Evolutionary conservation across 345 rosid species (phyloP).

Genomic region (Arabis alpina): DNA sequence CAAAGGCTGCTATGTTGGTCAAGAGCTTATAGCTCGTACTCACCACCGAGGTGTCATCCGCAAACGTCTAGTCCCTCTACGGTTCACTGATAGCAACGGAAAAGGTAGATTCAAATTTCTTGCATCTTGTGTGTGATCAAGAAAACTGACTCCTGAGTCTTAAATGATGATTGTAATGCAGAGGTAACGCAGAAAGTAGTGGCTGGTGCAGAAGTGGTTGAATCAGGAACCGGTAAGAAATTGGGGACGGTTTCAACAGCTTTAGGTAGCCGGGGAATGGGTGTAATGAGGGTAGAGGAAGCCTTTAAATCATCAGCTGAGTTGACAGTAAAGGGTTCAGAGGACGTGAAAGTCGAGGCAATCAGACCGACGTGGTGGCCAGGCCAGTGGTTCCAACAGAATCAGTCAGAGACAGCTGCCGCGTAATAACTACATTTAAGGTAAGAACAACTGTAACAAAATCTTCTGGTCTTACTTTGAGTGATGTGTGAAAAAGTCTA

Average conservation of each 20-base stretch:
- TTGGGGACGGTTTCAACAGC: conserved; percentile 72
- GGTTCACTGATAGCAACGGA: conserved; percentile 57
- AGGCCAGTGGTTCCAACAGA: conserved; percentile 63
- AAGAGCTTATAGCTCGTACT: conserved; percentile 93
- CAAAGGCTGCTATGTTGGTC: conserved; percentile 96
- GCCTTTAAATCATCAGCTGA: conserved; percentile 54
- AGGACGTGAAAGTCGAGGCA: conserved; percentile 66
- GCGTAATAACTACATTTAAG: conserved; percentile 42
- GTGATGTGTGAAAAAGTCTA: neutral
- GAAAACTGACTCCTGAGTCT: neutral
- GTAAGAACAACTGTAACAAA: neutral
- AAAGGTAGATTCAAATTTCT: conserved; percentile 49
- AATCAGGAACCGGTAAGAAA: conserved; percentile 64
- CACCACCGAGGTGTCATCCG: conserved; percentile 88
- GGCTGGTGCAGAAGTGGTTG: conserved; percentile 69
- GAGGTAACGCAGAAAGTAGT: conserved; percentile 62
- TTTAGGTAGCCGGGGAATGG: conserved; percentile 73
- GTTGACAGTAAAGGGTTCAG: conserved; percentile 55
- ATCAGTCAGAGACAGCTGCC: conserved; percentile 45
- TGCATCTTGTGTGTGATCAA: conserved; percentile 7
- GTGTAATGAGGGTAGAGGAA: conserved; percentile 71
- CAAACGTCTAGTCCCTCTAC: conserved; percentile 78
- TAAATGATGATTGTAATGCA: conserved; percentile 31
- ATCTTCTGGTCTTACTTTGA: conserved; percentile 18
- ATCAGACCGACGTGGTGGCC: conserved; percentile 90